Conservation (phyloP, 106 monocot genomes). For the Gastrodia elata region DNA sequence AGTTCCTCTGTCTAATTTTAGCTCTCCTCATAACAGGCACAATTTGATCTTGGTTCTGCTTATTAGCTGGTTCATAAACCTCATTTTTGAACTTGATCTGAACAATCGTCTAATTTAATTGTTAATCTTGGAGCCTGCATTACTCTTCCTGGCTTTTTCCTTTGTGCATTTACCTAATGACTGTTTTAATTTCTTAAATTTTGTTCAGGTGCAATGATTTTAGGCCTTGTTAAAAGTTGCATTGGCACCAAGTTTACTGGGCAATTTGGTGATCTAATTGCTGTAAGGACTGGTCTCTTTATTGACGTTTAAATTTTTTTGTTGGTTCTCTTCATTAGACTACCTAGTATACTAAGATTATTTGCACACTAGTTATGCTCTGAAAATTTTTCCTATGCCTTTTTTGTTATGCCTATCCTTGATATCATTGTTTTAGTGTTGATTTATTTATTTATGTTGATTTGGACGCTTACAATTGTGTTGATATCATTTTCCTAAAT, state of each 20-base stretch:
- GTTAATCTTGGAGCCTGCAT: not conserved
- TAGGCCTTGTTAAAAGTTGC: slow-evolving; percentile 84
- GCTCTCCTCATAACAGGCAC: not conserved
- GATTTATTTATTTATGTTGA: not conserved
- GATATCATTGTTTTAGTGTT: not conserved
- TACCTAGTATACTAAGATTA: not conserved
- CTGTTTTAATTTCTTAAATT: not conserved
- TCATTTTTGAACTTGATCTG: not conserved
- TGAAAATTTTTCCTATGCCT: not conserved
- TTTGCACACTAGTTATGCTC: not conserved
- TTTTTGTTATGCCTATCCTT: not conserved
- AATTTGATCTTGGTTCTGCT: not conserved
- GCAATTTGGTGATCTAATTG: slow-evolving; percentile 90
- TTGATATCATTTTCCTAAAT: no score
- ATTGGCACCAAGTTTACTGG: slow-evolving; percentile 97
- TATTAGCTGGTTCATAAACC: not conserved
- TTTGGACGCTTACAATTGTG: no score
- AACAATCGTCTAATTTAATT: not conserved
- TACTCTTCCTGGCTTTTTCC: not conserved
- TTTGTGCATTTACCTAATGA: not conserved
- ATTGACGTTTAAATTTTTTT: not conserved
- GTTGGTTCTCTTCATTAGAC: not conserved
- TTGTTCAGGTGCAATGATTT: slow-evolving; percentile 46
- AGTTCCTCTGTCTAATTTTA: no score
- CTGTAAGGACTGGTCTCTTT: slow-evolving; percentile 36